Base-by-base conservation (phyloP, 257 asterid species). In the Ballota nigra region DNA sequence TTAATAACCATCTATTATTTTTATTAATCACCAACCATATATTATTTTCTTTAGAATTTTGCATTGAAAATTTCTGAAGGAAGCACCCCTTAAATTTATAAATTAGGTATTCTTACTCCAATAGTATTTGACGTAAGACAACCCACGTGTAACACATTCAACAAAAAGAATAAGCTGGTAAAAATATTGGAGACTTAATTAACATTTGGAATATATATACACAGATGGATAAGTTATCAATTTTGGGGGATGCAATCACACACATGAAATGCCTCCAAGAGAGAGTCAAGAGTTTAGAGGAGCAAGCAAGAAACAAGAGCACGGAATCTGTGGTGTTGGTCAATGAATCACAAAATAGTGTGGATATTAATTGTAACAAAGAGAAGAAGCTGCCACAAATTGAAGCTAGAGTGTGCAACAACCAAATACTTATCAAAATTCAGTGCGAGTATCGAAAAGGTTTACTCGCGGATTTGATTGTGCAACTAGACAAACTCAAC, bases 161-260 rank as follows among this genome's bases (percentile, higher is more conserved):
- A 29, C 34, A 2, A 3, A 29, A 29, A 3, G 5, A 6, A 29
- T 3, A 29, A 29, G 34, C 5, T 29, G 34, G 5, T 29, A 3
- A 29, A 29, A n/a, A n/a, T n/a, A n/a, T n/a, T n/a, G n/a, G n/a
- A n/a, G n/a, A n/a, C n/a, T n/a, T 6, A 29, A 29, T 33, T 33
- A 33, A 1, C 8, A 36, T 34, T 34, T 34, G 9, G 6, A 34
- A 34, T 10, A 8, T 4, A 15, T 38, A 11, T 41, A 4, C 16
- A 12, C 16, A 83, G 85, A 75, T 70, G 83, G 85, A 83, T 49
- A 80, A 83, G 70, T 74, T 76, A 34, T 83, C 85, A 2, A 78
- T 83, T 26, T 67, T 80, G 55, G 79, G 82, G 24, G 80, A 77
- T 40, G 77, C 83, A 20, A 80, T 77, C 45, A 75, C 66, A 10